Conservation (phyloP, 495 filamentous ascomycete genomes). For the Podospora sp. region DNA sequence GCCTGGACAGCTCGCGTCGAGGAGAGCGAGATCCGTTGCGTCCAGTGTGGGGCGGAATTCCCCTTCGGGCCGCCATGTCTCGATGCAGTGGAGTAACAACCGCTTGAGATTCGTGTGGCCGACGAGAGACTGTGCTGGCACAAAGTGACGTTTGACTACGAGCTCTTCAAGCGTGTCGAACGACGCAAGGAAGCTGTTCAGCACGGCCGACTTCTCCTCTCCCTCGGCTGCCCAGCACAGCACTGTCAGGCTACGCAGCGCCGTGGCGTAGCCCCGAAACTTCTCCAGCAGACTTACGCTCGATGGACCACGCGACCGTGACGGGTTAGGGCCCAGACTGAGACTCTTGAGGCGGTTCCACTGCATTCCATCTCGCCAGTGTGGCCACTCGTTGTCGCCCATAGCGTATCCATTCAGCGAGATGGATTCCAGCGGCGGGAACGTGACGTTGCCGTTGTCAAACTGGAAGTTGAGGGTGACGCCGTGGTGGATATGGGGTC, state of each 20-base stretch:
- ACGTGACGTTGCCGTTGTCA: not conserved
- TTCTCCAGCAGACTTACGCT: not conserved
- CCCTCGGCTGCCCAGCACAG: constrained; percentile 8
- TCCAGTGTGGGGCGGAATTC: not conserved
- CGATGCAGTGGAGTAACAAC: constrained; percentile 13
- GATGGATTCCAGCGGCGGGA: constrained; percentile 15
- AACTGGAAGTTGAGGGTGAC: constrained; percentile 7
- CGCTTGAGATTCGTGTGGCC: not conserved
- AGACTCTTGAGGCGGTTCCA: constrained; percentile 12
- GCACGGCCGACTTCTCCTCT: not conserved
- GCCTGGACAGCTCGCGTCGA: constrained; percentile 1
- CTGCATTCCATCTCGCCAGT: constrained; percentile 15
- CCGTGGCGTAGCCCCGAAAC: constrained; percentile 6
- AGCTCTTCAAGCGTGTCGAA: constrained; percentile 15
- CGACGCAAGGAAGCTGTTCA: constrained; percentile 5
- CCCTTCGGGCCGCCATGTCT: constrained; percentile 3
- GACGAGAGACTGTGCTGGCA: not conserved
- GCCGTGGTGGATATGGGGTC: constrained; percentile 4
- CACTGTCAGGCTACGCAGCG: constrained; percentile 11
- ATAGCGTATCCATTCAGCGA: constrained; percentile 1
- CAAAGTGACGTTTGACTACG: constrained; percentile 11
- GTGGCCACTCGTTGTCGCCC: constrained; percentile 11
- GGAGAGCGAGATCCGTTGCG: not conserved
- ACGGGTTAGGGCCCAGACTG: constrained; percentile 4
- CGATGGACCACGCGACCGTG: not conserved